Evolutionary conservation across 148 eudicot genomes (phyloP), one percentile per base, ranked within the genome.

Genomic region (Rhododendron ferrugineum): DNA sequence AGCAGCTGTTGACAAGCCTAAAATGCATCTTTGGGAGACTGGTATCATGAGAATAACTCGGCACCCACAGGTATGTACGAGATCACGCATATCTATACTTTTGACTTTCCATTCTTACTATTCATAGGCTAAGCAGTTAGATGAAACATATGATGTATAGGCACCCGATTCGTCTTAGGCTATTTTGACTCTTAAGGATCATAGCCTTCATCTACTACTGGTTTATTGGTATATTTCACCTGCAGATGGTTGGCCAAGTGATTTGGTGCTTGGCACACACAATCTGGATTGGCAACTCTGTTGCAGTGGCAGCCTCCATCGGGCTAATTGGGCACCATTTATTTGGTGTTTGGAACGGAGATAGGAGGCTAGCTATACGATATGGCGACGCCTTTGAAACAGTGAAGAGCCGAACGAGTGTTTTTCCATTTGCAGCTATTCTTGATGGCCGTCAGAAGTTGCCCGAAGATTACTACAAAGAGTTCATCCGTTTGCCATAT

Each of bases 1-100:
- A 47, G 99, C 99, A 64, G 99, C 99, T 54, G 98, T 97, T 76
- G 99, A 97, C 90, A 95, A 95, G 89, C 99, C 99, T 60, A 95
- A 94, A 87, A 90, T 97, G 96, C 98, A 97, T 87, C 95, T 97
- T n/a, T 97, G 99, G 99, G 99, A 95, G 89, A 95, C 98, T 76
- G 99, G 99, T 83, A 95, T 97, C 70, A 97, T 95, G 94, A 94
- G 99, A 92, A 94, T 97, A 84, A 97, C 98, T 78, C 90, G 99
- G 89, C 99, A 97, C 85, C 99, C 99, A 66, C 99, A 97, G 98
- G 99, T 95, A 87, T 62, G 22, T 47, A n/a, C 52, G 60, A 77
- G 28, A 75, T 78, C 56, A 49, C 78, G 11, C 54, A 28, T 2
- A 1, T 34, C 10, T 46, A 22, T 26, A 37, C 20, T 44, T 16